Base-by-base conservation (phyloP, 768 basidiomycete species). In the Boletus sp. region DNA sequence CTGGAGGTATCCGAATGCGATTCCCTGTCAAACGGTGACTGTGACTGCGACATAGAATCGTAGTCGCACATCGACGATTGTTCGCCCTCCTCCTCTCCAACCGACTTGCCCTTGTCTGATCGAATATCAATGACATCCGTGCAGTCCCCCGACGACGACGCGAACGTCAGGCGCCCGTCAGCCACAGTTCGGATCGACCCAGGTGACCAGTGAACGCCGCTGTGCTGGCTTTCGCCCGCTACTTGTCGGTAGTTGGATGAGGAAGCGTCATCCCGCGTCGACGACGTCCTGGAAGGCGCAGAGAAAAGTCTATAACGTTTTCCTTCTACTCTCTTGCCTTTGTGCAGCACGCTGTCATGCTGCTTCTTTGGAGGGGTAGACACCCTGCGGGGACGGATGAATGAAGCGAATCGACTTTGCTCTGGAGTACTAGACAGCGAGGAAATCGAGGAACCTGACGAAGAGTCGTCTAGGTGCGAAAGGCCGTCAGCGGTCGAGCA, bases 121-220 rank as follows among this genome's bases (percentile, higher is more conserved):
- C 33, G 55, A 24, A 72, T 62, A 35, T 69, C 71, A 5, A 72
- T 53, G 7, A 70, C 66, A 7, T 69, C 61, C 24, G 47, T 29
- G 30, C 52, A 60, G n/a, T 59, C 46, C 20, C 0, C 49, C 42
- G 44, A 28, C 10, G 42, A 57, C 4, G 48, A 30, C 12, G 1
- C 30, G 2, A 40, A 11, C 9, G 14, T 55, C 40, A 7, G 9
- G 29, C 6, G 28, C 30, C 32, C 55, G 5, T 33, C 52, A 5
- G 7, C 33, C 28, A 5, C 7, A 15, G 6, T 50, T 15, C 14
- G 54, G 11, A 40, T 36, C 30, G 36, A 29, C 39, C n/a, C 30
- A 1, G 35, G 20, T 9, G 59, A 51, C 20, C 36, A 55, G 28
- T 37, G 35, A 12, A 8, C n/a, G 10, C 17, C 35, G 32, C 18